These are phyloP conservation scores for Ustilago vetiveriae DNA, from an alignment of 1,284 basidiomycete species.

Conservation along the genomic window DNA sequence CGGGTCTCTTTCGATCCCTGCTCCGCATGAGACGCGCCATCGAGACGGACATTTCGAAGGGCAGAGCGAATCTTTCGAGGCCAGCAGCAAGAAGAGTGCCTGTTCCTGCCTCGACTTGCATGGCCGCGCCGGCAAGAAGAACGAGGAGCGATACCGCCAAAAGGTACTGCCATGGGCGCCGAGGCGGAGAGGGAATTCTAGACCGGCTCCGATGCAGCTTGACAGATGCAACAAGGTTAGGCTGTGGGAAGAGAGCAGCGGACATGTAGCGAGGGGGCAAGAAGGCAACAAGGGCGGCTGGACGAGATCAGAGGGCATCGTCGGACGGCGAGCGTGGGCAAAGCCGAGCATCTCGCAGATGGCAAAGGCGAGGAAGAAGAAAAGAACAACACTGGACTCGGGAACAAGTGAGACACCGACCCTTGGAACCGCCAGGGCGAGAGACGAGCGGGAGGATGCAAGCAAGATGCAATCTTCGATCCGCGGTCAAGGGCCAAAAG, in stretches of 20 bases:
- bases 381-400: conserved; percentile 10
- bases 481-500: not conserved
- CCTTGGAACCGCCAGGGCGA: not conserved
- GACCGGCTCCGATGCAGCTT: conserved; percentile 18
- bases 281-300: no score
- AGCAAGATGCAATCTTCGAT: conserved; percentile 14
- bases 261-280: no score
- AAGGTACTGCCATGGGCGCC: conserved; percentile 8
- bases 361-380: not conserved
- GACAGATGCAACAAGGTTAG: conserved; percentile 9
- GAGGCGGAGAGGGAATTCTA: conserved; percentile 22
- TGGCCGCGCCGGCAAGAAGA: no score
- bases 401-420: conserved; percentile 15
- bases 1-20: conserved; percentile 6
- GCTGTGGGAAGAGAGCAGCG: not conserved
- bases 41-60: conserved; percentile 24
- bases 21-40: conserved; percentile 14
- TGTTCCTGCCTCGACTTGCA: not conserved
- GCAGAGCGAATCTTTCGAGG: not conserved
- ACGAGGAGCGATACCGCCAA: no score
- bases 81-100: not conserved
- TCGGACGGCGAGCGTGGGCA: conserved; percentile 11
- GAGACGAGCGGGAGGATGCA: conserved; percentile 11
- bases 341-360: conserved; percentile 11
- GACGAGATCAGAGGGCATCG: not conserved